Percentiles rank a stretch among this genome's conserved stretches.
These are phyloP conservation scores for Botrytis sinoallii DNA, from an alignment of 2,329 filamentous ascomycete genomes.

Conservation along the genomic window DNA sequence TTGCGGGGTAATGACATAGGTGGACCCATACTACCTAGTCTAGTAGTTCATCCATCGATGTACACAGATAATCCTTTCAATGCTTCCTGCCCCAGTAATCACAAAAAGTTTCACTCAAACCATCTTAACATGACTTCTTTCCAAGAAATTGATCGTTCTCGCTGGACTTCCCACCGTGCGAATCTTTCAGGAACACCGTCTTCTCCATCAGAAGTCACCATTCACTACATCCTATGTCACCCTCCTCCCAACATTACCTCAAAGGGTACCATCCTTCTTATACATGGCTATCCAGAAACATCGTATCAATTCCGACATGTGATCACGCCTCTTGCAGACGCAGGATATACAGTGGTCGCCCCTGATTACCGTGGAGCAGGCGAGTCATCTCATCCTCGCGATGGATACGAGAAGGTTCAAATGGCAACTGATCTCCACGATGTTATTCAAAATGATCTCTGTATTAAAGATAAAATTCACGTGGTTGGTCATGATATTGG, in stretches of 20 bases:
- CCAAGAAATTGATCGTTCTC: not conserved
- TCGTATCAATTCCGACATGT: not conserved
- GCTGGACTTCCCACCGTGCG: not conserved
- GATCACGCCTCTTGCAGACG: not conserved
- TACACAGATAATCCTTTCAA: not conserved
- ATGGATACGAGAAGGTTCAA: not conserved
- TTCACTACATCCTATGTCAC: not conserved
- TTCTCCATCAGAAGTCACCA: not conserved
- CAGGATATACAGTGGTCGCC: not conserved
- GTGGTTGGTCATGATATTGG: not conserved
- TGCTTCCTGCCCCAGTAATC: not conserved
- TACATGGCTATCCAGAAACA: not conserved
- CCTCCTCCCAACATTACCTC: not conserved
- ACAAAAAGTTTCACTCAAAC: not conserved
- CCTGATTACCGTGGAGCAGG: not conserved
- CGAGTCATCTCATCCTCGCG: not conserved
- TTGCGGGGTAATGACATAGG: not conserved
- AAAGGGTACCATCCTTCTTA: not conserved
- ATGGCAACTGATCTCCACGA: not conserved
- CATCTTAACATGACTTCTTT: not conserved
- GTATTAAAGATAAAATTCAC: not conserved
- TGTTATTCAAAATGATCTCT: not conserved
- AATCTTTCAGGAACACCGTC: not conserved
- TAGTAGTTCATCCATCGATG: not conserved
- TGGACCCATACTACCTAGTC: not conserved